Percentiles rank a stretch among this genome's conserved stretches.
These are phyloP conservation scores for Austroboletus novae-zelandiae DNA, from an alignment of 1,284 basidiomycete species.

Conservation along the genomic window DNA sequence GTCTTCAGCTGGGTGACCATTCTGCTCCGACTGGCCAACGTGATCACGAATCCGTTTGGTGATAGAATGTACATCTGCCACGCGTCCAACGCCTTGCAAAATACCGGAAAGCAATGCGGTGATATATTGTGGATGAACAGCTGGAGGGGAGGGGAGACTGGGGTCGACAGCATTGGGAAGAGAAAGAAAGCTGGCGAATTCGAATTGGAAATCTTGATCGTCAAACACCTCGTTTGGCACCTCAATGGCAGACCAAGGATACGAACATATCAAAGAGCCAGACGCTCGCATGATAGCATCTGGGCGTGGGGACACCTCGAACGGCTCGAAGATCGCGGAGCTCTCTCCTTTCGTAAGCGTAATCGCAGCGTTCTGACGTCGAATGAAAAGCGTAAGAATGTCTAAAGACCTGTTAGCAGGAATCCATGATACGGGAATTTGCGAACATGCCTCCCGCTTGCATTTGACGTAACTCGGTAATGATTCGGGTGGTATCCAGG, in stretches of 20 bases:
- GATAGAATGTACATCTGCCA: conserved; percentile 19
- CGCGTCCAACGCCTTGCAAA: conserved; percentile 11
- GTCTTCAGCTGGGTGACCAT: neutral
- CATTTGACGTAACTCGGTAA: conserved; percentile 12
- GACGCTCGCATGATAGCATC: conserved; percentile 19
- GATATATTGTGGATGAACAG: conserved; percentile 30
- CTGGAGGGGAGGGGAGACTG: neutral
- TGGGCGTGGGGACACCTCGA: conserved; percentile 29
- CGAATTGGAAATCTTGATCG: conserved; percentile 17
- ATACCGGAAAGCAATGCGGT: conserved; percentile 22
- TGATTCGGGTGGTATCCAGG: neutral
- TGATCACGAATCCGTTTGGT: conserved; percentile 16
- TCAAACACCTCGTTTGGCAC: conserved; percentile 13
- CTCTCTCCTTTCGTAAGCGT: conserved; percentile 18
- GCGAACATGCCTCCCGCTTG: conserved; percentile 9
- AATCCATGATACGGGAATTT: too few species aligned
- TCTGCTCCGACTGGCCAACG: conserved; percentile 3
- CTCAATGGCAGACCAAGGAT: conserved; percentile 28
- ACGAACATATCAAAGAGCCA: conserved; percentile 23
- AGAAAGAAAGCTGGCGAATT: conserved; percentile 28
- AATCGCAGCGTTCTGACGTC: conserved; percentile 21
- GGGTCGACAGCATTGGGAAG: conserved; percentile 12
- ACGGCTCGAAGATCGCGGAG: conserved; percentile 29
- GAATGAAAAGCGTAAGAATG: conserved; percentile 25
- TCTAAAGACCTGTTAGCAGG: conserved; percentile 6